Conservation (phyloP, 768 basidiomycete species). For the Boletus tylopilopsis region DNA sequence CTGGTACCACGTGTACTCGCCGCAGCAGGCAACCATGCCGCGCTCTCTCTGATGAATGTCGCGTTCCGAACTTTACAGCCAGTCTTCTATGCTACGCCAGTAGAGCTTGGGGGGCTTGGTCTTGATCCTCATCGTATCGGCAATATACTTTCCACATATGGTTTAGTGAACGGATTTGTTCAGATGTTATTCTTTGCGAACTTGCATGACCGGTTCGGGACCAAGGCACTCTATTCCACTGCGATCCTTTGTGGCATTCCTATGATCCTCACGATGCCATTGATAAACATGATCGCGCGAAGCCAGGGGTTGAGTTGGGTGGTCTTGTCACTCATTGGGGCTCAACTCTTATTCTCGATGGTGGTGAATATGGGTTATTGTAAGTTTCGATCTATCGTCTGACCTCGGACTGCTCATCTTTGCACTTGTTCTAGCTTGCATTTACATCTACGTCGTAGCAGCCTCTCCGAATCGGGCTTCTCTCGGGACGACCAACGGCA, state of each 20-base stretch:
- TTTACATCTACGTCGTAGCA: slow-evolving; percentile 68
- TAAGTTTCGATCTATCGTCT: no score
- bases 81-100: slow-evolving; percentile 65
- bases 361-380: no score
- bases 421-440: no score
- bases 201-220: slow-evolving; percentile 56
- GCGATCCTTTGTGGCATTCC: slow-evolving; percentile 53
- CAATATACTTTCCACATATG: slow-evolving; percentile 55
- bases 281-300: slow-evolving; percentile 55
- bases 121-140: slow-evolving; percentile 64
- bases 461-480: slow-evolving; percentile 64
- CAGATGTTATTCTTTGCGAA: slow-evolving; percentile 65
- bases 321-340: no score
- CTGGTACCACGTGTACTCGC: slow-evolving; percentile 53
- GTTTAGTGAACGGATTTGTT: slow-evolving; percentile 58
- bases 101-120: slow-evolving; percentile 66
- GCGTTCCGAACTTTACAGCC: slow-evolving; percentile 63
- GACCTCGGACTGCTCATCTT: no score
- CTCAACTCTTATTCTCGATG: no score
- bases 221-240: slow-evolving; percentile 52
- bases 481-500: slow-evolving; percentile 70
- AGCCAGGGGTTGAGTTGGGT: no score
- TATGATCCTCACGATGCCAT: slow-evolving; percentile 52
- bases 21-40: slow-evolving; percentile 60
- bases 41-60: slow-evolving; percentile 63